Evolutionary conservation across 345 rosid genomes (phyloP), one percentile per base, ranked within the genome.

Genomic region (Lepidium sativum): DNA sequence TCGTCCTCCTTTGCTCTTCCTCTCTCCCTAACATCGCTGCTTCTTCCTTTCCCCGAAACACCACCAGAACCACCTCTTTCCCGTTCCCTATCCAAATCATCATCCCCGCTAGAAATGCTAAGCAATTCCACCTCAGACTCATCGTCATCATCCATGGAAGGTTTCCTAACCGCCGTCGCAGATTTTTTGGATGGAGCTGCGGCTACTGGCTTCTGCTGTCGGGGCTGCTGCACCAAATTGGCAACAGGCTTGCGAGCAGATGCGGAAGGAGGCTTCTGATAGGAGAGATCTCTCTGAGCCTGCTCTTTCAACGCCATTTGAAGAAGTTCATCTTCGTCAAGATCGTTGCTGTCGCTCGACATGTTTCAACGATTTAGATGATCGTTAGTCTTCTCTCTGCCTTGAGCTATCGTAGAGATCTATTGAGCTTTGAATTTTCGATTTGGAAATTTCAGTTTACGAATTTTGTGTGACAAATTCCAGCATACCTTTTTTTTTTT

Each of bases 41-140:
- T 80, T 41, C 64, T 65, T 40, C 74, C 80, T 20, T 75, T 59
- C 25, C 75, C 79, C 14, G 44, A 45, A 43, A 71, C 66, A 8
- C 78, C 75, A 20, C 67, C 70, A 20, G 70, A 69, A 31, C 68
- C 55, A 21, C 59, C 78, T 17, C 60, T 63, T 40, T 70, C 80
- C 16, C 73, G 70, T 73, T 83, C 88, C 72, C 68, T 86, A 27
- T 64, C 73, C 31, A 75, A 60, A 49, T 89, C 97, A 71, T 94
- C 97, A 33, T 94, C 99, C 39, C 99, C 97, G 58, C 99, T 94
- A 14, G 97, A 94, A 66, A 94, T 94, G 74, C 99, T 94, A 9
- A 94, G 86, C 95, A 94, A 79, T 82, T 94, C 99, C 49, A 94
- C 92, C 79, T 90, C 99, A 68, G 99, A 94, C 63, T 88, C 97